Evolutionary conservation across 192 early-diverging fungal species (phyloP).

Genomic region (Powellomyces hirtus): DNA sequence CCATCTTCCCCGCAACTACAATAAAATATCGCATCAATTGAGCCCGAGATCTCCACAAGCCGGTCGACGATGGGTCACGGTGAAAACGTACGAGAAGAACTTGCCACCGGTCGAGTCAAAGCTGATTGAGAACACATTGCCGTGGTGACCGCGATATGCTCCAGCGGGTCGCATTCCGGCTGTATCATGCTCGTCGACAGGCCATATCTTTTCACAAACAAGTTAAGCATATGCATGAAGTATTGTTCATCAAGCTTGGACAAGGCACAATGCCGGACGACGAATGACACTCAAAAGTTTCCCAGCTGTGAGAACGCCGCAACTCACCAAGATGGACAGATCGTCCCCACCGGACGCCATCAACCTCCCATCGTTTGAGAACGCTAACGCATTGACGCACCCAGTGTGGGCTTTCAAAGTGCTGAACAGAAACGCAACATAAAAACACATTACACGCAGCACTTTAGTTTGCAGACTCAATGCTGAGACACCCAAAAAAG

Average conservation of each 20-base stretch:
- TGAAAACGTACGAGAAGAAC: conserved; percentile 18
- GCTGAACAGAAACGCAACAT: conserved; percentile 1
- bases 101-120: conserved; percentile 10
- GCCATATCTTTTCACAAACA: too few relatives aligned
- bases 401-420: conserved; percentile 17
- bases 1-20: conserved; percentile 24
- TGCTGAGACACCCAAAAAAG: too few relatives aligned
- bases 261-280: too few relatives aligned
- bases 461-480: neutral
- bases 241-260: too few relatives aligned
- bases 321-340: conserved; percentile 4
- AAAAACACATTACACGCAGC: neutral
- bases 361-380: conserved; percentile 1
- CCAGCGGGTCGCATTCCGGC: neutral
- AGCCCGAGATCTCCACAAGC: neutral
- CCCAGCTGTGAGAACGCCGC: too few relatives aligned
- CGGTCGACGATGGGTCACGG: neutral
- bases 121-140: conserved; percentile 16
- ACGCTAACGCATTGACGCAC: conserved; percentile 24
- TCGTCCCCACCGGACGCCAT: conserved; percentile 26
- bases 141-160: conserved; percentile 1
- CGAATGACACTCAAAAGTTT: too few relatives aligned
- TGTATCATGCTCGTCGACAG: neutral
- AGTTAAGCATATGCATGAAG: too few relatives aligned
- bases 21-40: neutral